A percentile compares a stretch with the other conserved stretches of the same genome.
phyloP scores from a whole-genome alignment of 768 basidiomycete genomes.

The Phlebiopsis flavidoalba region DNA sequence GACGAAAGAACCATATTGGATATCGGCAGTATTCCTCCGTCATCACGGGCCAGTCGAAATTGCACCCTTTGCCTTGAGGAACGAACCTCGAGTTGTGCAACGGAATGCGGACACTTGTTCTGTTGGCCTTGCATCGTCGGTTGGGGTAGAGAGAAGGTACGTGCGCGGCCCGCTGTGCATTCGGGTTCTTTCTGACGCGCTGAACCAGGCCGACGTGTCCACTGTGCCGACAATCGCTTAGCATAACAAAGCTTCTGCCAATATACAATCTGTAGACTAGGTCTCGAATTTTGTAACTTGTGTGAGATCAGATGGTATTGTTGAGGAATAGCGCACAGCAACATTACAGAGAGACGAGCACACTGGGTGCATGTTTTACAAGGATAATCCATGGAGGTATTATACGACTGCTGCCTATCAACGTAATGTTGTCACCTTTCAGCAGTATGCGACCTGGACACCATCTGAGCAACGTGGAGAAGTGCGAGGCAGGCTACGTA shows the following conservation, averaged over 20 bases:
- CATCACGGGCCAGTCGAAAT: constrained; percentile 51
- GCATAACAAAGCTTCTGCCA: constrained; percentile 64
- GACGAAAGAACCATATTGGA: constrained; percentile 67
- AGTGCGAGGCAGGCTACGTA: constrained; percentile 30
- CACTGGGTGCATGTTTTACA: constrained; percentile 21
- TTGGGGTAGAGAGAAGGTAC: constrained; percentile 85
- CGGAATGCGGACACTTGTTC: constrained; percentile 87
- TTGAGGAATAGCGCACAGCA: constrained; percentile 16
- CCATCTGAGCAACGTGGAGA: background rate
- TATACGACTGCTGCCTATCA: constrained; percentile 73
- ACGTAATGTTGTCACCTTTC: constrained; percentile 98
- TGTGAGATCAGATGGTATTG: constrained; percentile 7
- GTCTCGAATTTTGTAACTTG: background rate
- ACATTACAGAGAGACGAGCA: constrained; percentile 19
- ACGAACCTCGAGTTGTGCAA: constrained; percentile 74
- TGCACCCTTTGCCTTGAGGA: constrained; percentile 87
- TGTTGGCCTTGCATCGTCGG: constrained; percentile 88
- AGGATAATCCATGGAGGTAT: constrained; percentile 1
- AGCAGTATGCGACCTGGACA: constrained; percentile 83
- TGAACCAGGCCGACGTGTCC: constrained; percentile 74
- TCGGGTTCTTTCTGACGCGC: background rate
- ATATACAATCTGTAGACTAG: constrained; percentile 71
- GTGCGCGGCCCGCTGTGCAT: constrained; percentile 3
- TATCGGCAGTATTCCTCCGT: constrained; percentile 46
- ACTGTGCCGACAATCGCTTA: constrained; percentile 74